Evolutionary conservation across 257 asterid genomes (phyloP).

Genomic region (Cruciata laevipes): DNA sequence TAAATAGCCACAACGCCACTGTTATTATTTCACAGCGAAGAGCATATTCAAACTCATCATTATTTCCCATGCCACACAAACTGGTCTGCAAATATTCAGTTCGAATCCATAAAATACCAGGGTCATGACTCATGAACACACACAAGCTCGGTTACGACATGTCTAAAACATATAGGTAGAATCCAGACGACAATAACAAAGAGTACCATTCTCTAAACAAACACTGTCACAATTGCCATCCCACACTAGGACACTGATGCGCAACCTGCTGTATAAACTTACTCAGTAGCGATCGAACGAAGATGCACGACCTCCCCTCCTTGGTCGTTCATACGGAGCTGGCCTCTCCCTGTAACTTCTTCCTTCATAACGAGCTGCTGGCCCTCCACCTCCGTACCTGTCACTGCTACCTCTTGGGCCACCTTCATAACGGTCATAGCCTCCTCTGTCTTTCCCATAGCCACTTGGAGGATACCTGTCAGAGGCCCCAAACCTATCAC

Average conservation of each 20-base stretch:
- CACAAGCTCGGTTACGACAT: background rate
- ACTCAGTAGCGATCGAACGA: constrained; percentile 61
- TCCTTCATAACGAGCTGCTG: constrained; percentile 65
- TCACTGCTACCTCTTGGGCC: constrained; percentile 51
- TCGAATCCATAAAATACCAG: background rate
- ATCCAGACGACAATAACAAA: background rate
- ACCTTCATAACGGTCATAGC: constrained; percentile 55
- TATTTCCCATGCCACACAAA: too few relatives aligned
- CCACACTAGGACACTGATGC: background rate
- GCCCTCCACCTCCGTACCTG: constrained; percentile 52
- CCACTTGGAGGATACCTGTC: constrained; percentile 68
- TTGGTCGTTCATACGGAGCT: constrained; percentile 78
- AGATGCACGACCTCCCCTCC: constrained; percentile 67
- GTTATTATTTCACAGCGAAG: too few relatives aligned
- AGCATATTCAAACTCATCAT: too few relatives aligned
- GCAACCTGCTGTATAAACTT: background rate
- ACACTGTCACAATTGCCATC: constrained; percentile 15
- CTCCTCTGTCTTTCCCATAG: constrained; percentile 57
- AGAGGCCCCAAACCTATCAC: constrained; percentile 50
- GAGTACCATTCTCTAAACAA: constrained; percentile 8
- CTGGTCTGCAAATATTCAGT: background rate
- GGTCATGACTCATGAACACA: background rate
- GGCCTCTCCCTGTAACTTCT: constrained; percentile 60
- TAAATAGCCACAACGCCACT: too few relatives aligned
- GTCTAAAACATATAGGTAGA: background rate